Evolutionary conservation across 192 early-diverging fungal genomes (phyloP).

Genomic region (Coemansia sp.): DNA sequence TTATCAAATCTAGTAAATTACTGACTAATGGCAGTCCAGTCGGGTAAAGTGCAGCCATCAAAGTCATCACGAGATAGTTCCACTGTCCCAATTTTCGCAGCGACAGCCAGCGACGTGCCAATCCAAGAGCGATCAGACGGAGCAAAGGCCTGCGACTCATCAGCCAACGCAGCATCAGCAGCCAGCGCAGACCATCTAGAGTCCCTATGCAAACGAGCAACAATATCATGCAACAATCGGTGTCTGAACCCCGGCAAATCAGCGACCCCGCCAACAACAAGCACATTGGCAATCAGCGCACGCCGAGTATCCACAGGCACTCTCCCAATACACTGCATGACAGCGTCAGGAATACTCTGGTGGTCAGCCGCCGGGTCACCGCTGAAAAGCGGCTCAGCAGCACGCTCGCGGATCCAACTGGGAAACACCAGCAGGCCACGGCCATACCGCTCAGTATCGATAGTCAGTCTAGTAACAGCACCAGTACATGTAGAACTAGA

Average conservation of each 20-base stretch:
- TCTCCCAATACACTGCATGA: constrained; percentile 59
- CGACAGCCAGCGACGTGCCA: constrained; percentile 77
- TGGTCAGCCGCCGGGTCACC: constrained; percentile 68
- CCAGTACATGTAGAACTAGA: constrained; percentile 3
- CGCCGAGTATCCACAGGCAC: constrained; percentile 71
- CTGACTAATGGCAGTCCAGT: constrained; percentile 55
- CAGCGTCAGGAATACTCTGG: constrained; percentile 55
- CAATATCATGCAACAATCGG: constrained; percentile 64
- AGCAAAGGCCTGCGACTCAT: constrained; percentile 56
- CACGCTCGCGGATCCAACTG: constrained; percentile 82
- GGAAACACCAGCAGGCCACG: constrained; percentile 58
- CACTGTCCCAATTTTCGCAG: constrained; percentile 68
- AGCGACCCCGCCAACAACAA: constrained; percentile 76
- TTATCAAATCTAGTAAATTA: not conserved
- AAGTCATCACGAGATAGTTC: constrained; percentile 70
- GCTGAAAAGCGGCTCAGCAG: constrained; percentile 75
- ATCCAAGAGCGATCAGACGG: constrained; percentile 76
- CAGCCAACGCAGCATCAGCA: constrained; percentile 58
- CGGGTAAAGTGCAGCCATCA: constrained; percentile 58
- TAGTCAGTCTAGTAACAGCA: constrained; percentile 2
- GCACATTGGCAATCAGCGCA: constrained; percentile 60
- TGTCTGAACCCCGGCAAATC: constrained; percentile 71
- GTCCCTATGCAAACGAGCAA: constrained; percentile 50
- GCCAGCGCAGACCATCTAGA: constrained; percentile 56
- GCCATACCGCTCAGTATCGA: constrained; percentile 48